These are phyloP conservation scores for Xanthoconium stramineum DNA, from an alignment of 768 basidiomycete genomes.

Conservation along the genomic window DNA sequence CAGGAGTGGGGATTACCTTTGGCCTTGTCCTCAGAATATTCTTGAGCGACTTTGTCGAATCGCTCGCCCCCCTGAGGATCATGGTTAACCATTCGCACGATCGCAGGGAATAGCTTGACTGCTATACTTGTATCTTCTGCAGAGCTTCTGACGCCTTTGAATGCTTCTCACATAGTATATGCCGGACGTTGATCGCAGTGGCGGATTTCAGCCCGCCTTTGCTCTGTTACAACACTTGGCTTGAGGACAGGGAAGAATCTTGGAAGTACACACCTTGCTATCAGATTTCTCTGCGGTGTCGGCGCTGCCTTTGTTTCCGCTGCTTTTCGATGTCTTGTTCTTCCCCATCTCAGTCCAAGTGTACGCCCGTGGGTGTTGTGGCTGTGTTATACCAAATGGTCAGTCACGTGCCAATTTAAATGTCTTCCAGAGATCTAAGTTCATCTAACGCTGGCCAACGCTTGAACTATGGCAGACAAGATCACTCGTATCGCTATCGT, in stretches of 20 bases:
- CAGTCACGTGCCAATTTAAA: conserved; percentile 17
- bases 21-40: conserved; percentile 89
- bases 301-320: conserved; percentile 16
- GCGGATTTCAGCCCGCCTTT: conserved; percentile 71
- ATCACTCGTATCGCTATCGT: conserved; percentile 98
- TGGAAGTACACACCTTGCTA: conserved; percentile 20
- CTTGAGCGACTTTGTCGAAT: conserved; percentile 87
- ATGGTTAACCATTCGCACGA: neutral
- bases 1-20: conserved; percentile 51
- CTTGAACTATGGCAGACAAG: conserved; percentile 74
- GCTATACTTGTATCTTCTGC: conserved; percentile 68
- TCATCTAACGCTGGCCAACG: conserved; percentile 4
- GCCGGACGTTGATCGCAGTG: conserved; percentile 80
- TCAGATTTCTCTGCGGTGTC: conserved; percentile 18
- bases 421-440: neutral
- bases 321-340: conserved; percentile 26
- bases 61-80: conserved; percentile 62
- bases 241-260: neutral
- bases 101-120: neutral
- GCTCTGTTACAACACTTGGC: conserved; percentile 30
- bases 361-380: neutral
- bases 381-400: conserved; percentile 3
- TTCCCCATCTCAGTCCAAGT: conserved; percentile 22
- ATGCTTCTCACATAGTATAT: conserved; percentile 87
- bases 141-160: conserved; percentile 76